These are phyloP conservation scores for Arxiozyma slooffiae DNA, from an alignment of 1,139 yeast species.

Conservation along the genomic window DNA sequence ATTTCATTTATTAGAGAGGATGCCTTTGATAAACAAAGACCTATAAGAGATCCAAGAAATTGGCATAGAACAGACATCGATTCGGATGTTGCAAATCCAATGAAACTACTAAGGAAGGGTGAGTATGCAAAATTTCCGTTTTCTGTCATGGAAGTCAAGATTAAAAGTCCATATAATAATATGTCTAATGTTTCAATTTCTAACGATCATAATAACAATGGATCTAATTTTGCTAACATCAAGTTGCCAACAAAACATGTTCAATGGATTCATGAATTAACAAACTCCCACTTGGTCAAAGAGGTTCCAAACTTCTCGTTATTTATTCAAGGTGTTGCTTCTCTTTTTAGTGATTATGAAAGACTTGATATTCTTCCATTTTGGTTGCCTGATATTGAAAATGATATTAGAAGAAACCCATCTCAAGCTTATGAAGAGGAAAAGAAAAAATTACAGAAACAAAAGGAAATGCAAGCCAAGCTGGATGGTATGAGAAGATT, in stretches of 20 bases:
- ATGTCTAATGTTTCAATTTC: constrained; percentile 16
- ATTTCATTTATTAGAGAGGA: constrained; percentile 84
- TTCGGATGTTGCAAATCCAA: constrained; percentile 58
- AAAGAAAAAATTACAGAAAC: constrained; percentile 35
- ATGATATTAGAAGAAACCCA: constrained; percentile 67
- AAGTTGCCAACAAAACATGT: constrained; percentile 40
- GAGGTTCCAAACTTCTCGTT: constrained; percentile 88
- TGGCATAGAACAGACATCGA: constrained; percentile 96
- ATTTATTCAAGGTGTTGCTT: constrained; percentile 83
- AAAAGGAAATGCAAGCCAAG: constrained; percentile 42
- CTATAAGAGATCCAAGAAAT: constrained; percentile 74
- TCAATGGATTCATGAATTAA: constrained; percentile 82
- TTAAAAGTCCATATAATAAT: constrained; percentile 36
- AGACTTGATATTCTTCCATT: constrained; percentile 82
- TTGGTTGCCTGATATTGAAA: constrained; percentile 88
- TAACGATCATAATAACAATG: not conserved
- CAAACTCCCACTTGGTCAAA: constrained; percentile 72
- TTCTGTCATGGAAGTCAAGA: constrained; percentile 82
- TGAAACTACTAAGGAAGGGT: constrained; percentile 69
- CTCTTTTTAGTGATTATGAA: constrained; percentile 72
- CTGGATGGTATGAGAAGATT: constrained; percentile 33
- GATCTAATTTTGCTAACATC: constrained; percentile 13
- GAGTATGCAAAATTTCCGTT: constrained; percentile 83
- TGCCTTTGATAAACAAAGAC: constrained; percentile 70
- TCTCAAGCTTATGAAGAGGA: constrained; percentile 60